Base-by-base conservation (phyloP, 2,329 filamentous ascomycete genomes). In the Penicillium sp. region DNA sequence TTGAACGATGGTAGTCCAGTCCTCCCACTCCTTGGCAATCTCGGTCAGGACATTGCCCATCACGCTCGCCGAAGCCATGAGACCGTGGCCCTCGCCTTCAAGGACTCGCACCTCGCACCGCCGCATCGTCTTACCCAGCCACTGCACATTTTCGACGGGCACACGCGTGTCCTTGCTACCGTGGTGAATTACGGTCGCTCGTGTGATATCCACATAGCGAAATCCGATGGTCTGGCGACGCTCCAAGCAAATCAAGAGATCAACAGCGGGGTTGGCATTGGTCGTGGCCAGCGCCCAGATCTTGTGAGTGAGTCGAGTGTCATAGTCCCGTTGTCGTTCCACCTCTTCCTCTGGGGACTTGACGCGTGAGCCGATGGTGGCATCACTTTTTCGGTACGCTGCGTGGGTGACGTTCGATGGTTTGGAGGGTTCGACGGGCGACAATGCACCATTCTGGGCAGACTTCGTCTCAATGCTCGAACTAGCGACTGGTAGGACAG, bases 11-110 rank as follows among this genome's bases (percentile, higher is more conserved):
- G 85, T 84, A 70, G 86, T 87, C 90, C 90, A 94, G 69, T 94
- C 91, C 65, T 93, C 90, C 94, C 94, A 98, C 74, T 98, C 95
- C 66, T 88, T 88, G 54, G 91, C 90, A 70, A 99, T 96, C 78
- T 99, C 95, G 76, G 92, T 94, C 37, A 99, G 79, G n/a, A 98
- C 90, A 19, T 89, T 87, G 44, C 92, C 91, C 95, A 99, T 99
- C 46, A 98, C 94, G 14, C 82, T 82, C 0, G 95, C 93, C 66
- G 89, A 96, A 0, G 95, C 95, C 95, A 99, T 99, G 24, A 99
- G 80, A 0, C 95, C 94, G 72, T 99, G 95, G 3, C 93, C 92
- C 75, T 99, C 94, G 6, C 91, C 92, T 66, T 96, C 90, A 3
- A 99, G 82, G 5, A 98, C 87, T 5, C 94, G 83, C 14, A 99